phyloP scores from a whole-genome alignment of 83 land plant species.

The Thuja plicata region DNA sequence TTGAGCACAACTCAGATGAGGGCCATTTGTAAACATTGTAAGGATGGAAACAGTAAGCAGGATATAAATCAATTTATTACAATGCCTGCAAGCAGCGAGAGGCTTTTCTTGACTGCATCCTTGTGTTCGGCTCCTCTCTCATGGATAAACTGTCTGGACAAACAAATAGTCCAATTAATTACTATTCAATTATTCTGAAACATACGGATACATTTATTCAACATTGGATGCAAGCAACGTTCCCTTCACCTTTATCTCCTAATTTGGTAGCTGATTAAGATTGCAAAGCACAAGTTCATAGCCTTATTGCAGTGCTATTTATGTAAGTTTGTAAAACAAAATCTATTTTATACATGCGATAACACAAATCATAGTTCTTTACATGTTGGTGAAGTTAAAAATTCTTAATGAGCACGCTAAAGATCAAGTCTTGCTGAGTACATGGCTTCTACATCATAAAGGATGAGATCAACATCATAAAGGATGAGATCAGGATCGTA shows the following conservation, averaged over 20 bases:
- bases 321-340: neutral
- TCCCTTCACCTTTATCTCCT: neutral
- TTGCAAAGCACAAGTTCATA: neutral
- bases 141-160: neutral
- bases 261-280: neutral
- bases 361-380: neutral
- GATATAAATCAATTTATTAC: neutral
- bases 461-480: too few relatives aligned
- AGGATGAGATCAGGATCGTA: too few relatives aligned
- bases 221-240: neutral
- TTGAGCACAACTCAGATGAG: neutral
- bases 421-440: too few relatives aligned
- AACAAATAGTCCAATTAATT: neutral
- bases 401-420: too few relatives aligned
- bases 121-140: neutral
- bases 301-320: neutral
- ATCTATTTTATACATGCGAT: neutral
- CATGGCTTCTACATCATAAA: too few relatives aligned
- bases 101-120: neutral
- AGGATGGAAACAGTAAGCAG: neutral
- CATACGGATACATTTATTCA: neutral
- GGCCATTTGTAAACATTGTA: neutral
- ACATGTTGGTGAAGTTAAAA: too few relatives aligned
- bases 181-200: neutral
- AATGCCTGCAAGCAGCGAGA: neutral